Evolutionary conservation across 2,329 filamentous ascomycete genomes (phyloP).

Genomic region (Chaetomium strumarium): DNA sequence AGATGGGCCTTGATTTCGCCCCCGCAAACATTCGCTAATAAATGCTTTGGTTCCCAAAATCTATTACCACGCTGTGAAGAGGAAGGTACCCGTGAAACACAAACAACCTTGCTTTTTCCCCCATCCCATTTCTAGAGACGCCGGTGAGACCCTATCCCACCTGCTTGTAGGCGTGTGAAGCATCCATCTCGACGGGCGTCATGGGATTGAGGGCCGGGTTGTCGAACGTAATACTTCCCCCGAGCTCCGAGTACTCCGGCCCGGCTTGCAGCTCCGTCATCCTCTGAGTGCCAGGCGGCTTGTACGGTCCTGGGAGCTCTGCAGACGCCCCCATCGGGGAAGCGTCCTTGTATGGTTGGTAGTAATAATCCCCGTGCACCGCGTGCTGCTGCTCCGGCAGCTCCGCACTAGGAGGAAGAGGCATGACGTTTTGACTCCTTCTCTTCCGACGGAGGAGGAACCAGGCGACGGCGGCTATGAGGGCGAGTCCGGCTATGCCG

Average conservation of each 20-base stretch:
- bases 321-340: background rate
- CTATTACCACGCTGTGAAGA: too few species aligned
- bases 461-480: constrained; percentile 10
- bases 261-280: background rate
- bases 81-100: too few species aligned
- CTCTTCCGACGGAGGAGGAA: constrained; percentile 11
- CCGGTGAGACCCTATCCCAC: background rate
- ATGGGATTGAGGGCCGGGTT: background rate
- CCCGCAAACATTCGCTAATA: too few species aligned
- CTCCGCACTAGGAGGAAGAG: background rate
- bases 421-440: background rate
- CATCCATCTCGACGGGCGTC: constrained; percentile 12
- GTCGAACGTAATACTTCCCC: background rate
- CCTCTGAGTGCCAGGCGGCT: background rate
- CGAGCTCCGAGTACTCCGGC: background rate
- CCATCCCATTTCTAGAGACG: background rate
- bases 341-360: background rate
- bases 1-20: too few species aligned
- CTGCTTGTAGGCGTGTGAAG: background rate
- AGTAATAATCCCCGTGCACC: background rate
- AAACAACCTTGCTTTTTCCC: background rate
- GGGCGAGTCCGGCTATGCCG: constrained; percentile 9
- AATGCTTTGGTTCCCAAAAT: too few species aligned
- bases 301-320: background rate
- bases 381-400: background rate